Base-by-base conservation (phyloP, 2,329 filamentous ascomycete species). In the Penicillium fuscoglaucum region DNA sequence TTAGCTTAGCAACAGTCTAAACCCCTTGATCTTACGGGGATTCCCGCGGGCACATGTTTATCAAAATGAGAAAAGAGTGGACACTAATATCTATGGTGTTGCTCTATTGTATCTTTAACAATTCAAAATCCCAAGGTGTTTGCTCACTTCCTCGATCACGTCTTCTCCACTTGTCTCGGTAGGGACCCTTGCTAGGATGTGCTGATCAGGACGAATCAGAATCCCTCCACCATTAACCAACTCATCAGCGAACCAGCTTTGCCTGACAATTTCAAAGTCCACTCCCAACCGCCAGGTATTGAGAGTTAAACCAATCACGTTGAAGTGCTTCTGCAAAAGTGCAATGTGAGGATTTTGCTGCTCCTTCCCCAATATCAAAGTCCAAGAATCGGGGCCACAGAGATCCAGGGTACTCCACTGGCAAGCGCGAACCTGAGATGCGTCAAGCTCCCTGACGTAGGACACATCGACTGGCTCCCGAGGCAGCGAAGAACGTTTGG, bases 201-300 rank as follows among this genome's bases (percentile, higher is more conserved):
- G 74, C 53, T 78, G 75, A 57, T 78, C 76, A 4, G 76, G 76
- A n/a, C 75, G 65, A 13, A 78, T 62, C 4, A 78, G 51, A 6
- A 73, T 58, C 0, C 68, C 74, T 15, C 67, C 63, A 7, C 67
- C 68, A 3, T 64, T 51, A 6, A 52, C 39, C 7, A 76, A 51
- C 59, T 56, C 43, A 68, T 63, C 4, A 64, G 19, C 40, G 19
- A 58, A 55, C 45, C 44, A 44, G 31, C 26, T 26, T 12, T 50
- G 45, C 13, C 12, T 26, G 13, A 33, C 15, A 2, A 55, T 15
- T 9, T 39, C 39, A 39, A 55, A 58, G 7, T 55, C 56, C 1
- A 10, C 3, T 7, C 45, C 56, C 9, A 55, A 39, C 6, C 51
- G 21, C 56, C 51, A 58, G 15, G n/a, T 21, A 26, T 37, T 49